phyloP scores from a whole-genome alignment of 495 filamentous ascomycete genomes.

The Sporormia fimetaria region DNA sequence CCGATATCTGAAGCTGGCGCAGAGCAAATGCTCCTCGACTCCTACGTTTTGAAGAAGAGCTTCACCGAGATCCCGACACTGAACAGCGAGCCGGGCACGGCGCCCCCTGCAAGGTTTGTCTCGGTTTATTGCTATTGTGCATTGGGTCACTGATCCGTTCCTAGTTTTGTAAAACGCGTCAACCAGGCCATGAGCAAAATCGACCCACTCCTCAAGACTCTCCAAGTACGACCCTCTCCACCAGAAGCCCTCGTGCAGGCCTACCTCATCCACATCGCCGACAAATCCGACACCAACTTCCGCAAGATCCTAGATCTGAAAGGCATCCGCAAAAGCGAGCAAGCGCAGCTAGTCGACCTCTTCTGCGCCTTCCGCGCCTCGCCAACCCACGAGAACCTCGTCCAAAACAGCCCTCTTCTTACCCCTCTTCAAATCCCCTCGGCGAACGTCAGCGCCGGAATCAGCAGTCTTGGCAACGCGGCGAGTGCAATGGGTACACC shows the following conservation, averaged over 20 bases:
- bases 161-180: conserved; percentile 71
- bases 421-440: conserved; percentile 44
- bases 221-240: conserved; percentile 85
- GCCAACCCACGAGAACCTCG: conserved; percentile 45
- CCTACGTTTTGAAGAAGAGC: conserved; percentile 78
- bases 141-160: conserved; percentile 31
- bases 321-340: conserved; percentile 57
- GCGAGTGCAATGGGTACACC: conserved; percentile 27
- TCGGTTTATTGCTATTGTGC: too few relatives aligned
- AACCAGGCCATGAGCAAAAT: conserved; percentile 73
- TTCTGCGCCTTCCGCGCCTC: conserved; percentile 70
- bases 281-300: conserved; percentile 88
- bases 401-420: conserved; percentile 47
- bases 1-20: conserved; percentile 88
- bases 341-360: conserved; percentile 71
- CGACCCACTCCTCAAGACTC: conserved; percentile 86
- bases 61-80: conserved; percentile 57
- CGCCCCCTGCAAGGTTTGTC: conserved; percentile 28
- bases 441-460: conserved; percentile 28
- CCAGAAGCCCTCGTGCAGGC: conserved; percentile 92
- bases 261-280: conserved; percentile 88
- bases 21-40: conserved; percentile 96
- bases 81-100: conserved; percentile 35
- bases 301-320: conserved; percentile 91
- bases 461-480: conserved; percentile 36